Evolutionary conservation across 306 rosid species (phyloP), one percentile per base, ranked within the genome.

Genomic region (barrel medic (Medicago truncatula)): DNA sequence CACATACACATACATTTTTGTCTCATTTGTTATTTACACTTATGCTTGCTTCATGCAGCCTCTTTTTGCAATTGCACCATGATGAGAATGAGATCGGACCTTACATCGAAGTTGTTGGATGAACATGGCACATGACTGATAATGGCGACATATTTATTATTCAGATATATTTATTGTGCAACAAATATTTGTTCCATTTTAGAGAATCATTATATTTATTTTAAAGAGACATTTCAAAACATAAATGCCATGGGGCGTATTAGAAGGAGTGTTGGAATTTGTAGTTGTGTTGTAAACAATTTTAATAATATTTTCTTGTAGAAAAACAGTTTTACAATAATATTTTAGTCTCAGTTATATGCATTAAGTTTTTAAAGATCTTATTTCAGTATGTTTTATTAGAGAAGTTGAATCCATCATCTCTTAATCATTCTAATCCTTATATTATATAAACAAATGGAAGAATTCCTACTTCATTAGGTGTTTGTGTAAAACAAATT

Each of bases 21-120:
- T 43, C 4, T 8, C 14, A 74, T 67, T 56, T 58, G n/a, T 78
- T 6, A 13, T 67, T 8, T 9, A 31, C 21, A 31, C 15, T 1
- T 76, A 23, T 76, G 28, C 63, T 79, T 34, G 28, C 63, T 79
- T 34, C 43, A 9, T 59, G 94, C 92, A 91, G 97, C 94, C 97
- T 80, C 94, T 89, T 74, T 82, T 89, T 64, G 84, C 79, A 58
- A 89, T 91, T 63, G 87, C 44, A 68, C 97, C 94, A 23, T 91
- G 92, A 91, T 11, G 64, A 58, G 64, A 5, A 58, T 16, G 15
- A 23, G 76, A 59, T 58, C 16, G 58, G 56, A 63, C 77, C 68
- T 80, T 78, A 36, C 53, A 41, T 77, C 2, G 23, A 57, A 67
- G 76, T 61, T 78, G 69, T 58, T 50, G 63, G 73, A 60, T 56